These are phyloP conservation scores for Otatea glauca DNA, from an alignment of 176 grass and related monocot species.

Conservation along the genomic window DNA sequence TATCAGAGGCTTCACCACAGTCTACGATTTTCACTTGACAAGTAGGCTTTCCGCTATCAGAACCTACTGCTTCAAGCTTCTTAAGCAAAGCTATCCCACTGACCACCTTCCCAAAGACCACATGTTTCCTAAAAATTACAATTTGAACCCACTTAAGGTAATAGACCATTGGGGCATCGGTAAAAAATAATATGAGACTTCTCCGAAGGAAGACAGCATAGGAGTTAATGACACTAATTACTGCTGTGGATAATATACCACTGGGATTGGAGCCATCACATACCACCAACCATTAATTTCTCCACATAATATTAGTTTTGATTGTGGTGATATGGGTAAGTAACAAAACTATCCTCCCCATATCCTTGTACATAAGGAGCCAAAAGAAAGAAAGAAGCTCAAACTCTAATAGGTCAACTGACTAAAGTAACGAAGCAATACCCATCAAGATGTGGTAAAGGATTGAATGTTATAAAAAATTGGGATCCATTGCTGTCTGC, in stretches of 20 bases:
- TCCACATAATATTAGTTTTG: slow-evolving; percentile 16
- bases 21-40: slow-evolving; percentile 67
- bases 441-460: slow-evolving; percentile 67
- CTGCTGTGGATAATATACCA: background rate
- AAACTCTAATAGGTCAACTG: background rate
- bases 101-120: slow-evolving; percentile 77
- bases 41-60: slow-evolving; percentile 54
- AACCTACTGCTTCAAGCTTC: slow-evolving; percentile 62
- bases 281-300: slow-evolving; percentile 22
- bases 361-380: background rate
- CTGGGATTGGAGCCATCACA: slow-evolving; percentile 8
- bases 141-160: slow-evolving; percentile 22
- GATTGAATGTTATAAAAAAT: slow-evolving; percentile 73
- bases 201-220: slow-evolving; percentile 1
- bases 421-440: slow-evolving; percentile 48
- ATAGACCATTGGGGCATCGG: slow-evolving; percentile 5
- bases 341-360: background rate
- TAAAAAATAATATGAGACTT: background rate
- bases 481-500: slow-evolving; percentile 63
- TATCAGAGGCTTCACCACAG: slow-evolving; percentile 65
- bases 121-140: slow-evolving; percentile 69
- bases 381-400: background rate
- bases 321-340: background rate
- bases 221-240: background rate
- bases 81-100: slow-evolving; percentile 58